Conservation (phyloP, 1,284 basidiomycete species). For the Malassezia sympodialis region DNA sequence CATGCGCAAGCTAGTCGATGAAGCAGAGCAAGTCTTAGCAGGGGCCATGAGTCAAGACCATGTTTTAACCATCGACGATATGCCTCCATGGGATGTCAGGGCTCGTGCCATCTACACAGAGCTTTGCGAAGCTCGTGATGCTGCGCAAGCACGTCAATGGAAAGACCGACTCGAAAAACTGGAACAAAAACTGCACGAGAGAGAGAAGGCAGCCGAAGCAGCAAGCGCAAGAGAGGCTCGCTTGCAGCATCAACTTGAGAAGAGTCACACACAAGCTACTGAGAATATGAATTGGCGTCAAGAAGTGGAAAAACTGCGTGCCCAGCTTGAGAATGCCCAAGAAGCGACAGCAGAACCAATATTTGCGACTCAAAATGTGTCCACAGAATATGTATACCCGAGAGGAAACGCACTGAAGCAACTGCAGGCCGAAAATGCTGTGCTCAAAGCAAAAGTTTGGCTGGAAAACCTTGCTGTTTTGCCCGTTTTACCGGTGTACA, state of each 20-base stretch:
- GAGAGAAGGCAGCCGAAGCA: constrained; percentile 85
- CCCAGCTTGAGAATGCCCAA: constrained; percentile 64
- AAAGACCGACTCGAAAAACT: not conserved
- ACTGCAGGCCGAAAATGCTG: not conserved
- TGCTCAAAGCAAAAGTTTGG: not conserved
- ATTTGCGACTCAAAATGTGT: not conserved
- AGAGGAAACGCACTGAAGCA: not conserved
- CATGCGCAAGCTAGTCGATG: constrained; percentile 61
- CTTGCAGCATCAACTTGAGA: constrained; percentile 82
- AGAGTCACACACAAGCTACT: constrained; percentile 80
- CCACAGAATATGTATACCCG: not conserved
- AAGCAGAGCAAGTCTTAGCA: not conserved
- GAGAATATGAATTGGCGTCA: constrained; percentile 67
- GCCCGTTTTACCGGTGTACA: not conserved
- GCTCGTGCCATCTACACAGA: constrained; percentile 74
- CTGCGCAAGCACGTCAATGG: constrained; percentile 62
- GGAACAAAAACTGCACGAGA: not conserved
- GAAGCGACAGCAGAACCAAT: constrained; percentile 6
- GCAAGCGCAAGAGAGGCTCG: constrained; percentile 81
- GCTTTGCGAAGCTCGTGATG: constrained; percentile 79
- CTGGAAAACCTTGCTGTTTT: not conserved
- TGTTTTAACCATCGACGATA: constrained; percentile 21
- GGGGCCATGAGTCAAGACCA: constrained; percentile 9
- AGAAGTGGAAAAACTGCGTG: constrained; percentile 74
- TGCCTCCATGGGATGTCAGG: constrained; percentile 70